Percentiles rank a stretch among this genome's conserved stretches.
These are phyloP conservation scores for Penicillium sp. DNA, from an alignment of 2,329 filamentous ascomycete genomes.

Conservation along the genomic window DNA sequence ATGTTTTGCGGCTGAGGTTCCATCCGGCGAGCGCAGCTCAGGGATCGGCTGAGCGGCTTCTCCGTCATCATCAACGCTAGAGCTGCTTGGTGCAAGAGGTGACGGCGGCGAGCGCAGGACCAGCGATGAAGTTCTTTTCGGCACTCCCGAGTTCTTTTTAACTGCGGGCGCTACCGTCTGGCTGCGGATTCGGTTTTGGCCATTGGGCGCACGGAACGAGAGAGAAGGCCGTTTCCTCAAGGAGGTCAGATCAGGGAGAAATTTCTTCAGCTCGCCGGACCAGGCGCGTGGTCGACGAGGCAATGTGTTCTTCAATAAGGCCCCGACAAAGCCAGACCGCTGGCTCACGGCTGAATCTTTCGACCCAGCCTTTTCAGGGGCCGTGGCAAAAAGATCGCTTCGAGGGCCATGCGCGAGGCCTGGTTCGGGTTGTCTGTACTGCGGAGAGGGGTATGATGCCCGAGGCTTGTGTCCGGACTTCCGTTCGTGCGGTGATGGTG, in stretches of 20 bases:
- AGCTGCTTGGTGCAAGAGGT: constrained; percentile 9
- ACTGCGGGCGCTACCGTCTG: constrained; percentile 19
- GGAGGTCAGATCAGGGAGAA: constrained; percentile 37
- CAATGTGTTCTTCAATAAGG: constrained; percentile 35
- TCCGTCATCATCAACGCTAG: constrained; percentile 20
- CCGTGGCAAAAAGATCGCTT: constrained; percentile 11
- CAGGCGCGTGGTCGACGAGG: constrained; percentile 38
- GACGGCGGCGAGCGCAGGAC: constrained; percentile 15
- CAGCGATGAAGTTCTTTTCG: constrained; percentile 18
- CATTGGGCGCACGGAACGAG: constrained; percentile 29
- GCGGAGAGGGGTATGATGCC: constrained; percentile 14
- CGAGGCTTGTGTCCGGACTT: constrained; percentile 6
- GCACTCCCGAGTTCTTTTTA: constrained; percentile 3
- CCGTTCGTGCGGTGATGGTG: neutral
- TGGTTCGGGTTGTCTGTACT: constrained; percentile 3
- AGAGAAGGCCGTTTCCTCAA: constrained; percentile 34
- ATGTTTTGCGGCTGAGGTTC: constrained; percentile 32
- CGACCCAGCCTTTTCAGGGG: neutral
- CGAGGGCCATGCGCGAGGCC: constrained; percentile 18
- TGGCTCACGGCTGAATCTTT: constrained; percentile 19
- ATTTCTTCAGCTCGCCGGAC: constrained; percentile 41
- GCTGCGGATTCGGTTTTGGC: constrained; percentile 31
- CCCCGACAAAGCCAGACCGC: constrained; percentile 37
- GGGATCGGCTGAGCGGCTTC: constrained; percentile 34
- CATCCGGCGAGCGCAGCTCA: constrained; percentile 32